These are phyloP conservation scores for Tetrahymena malaccensis DNA, from an alignment of 73 alveolate species.

Conservation along the genomic window DNA sequence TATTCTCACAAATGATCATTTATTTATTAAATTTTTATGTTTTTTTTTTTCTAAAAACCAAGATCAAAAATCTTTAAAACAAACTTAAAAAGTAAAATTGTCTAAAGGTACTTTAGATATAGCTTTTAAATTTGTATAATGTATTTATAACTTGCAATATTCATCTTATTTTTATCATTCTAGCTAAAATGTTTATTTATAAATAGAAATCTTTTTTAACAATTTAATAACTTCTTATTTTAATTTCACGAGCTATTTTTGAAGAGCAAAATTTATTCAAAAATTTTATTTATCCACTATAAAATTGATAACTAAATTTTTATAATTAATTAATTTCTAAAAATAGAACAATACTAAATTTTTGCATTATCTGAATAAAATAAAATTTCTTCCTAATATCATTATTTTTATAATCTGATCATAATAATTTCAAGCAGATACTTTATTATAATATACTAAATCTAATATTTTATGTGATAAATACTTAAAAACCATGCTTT, in stretches of 20 bases:
- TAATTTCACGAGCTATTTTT: neutral
- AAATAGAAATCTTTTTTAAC: neutral
- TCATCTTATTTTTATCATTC: neutral
- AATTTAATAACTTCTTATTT: neutral
- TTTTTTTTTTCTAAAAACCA: too few species aligned
- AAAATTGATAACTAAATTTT: neutral
- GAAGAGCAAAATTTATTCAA: neutral
- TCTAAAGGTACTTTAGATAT: too few species aligned
- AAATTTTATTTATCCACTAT: neutral
- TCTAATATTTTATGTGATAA: neutral
- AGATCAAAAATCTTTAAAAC: too few species aligned
- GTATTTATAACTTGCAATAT: neutral
- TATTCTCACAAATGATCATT: too few species aligned
- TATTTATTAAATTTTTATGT: too few species aligned
- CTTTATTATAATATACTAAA: neutral
- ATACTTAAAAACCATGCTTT: neutral
- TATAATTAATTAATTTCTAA: neutral
- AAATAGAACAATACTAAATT: neutral
- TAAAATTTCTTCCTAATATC: neutral
- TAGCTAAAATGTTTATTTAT: neutral
- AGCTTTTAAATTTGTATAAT: too few species aligned
- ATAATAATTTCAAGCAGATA: too few species aligned
- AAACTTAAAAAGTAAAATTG: too few species aligned
- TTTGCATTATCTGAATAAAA: neutral
- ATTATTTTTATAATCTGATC: too few species aligned